These are phyloP conservation scores for Albifimbria verrucaria DNA, from an alignment of 2,329 filamentous ascomycete genomes.

Conservation along the genomic window DNA sequence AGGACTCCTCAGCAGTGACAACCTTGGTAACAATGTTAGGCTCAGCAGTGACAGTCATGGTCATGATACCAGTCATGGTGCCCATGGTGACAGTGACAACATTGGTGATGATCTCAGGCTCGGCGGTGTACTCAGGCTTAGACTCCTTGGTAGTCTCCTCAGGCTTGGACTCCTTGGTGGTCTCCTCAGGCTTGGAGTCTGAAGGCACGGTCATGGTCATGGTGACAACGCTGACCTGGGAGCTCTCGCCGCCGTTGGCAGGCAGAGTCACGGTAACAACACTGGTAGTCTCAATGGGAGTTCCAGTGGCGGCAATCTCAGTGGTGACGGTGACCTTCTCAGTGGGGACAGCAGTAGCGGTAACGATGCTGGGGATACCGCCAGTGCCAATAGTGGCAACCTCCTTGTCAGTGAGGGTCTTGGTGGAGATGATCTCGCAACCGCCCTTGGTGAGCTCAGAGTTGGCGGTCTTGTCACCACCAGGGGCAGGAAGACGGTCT, in stretches of 20 bases:
- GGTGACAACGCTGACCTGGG: slow-evolving; percentile 3
- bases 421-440: slow-evolving; percentile 19
- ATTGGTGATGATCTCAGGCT: background rate
- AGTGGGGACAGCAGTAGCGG: slow-evolving; percentile 8
- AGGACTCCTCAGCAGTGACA: slow-evolving; percentile 12
- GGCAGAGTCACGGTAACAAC: slow-evolving; percentile 1
- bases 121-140: slow-evolving; percentile 1
- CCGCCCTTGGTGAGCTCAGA: slow-evolving; percentile 15
- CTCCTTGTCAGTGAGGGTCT: slow-evolving; percentile 21
- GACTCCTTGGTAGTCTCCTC: slow-evolving; percentile 1
- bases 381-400: slow-evolving; percentile 19
- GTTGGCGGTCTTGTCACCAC: slow-evolving; percentile 13
- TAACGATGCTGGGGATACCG: slow-evolving; percentile 15
- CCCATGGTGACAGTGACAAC: slow-evolving; percentile 12
- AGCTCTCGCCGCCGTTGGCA: background rate
- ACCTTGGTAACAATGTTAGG: slow-evolving; percentile 21
- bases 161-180: slow-evolving; percentile 2
- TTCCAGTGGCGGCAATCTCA: slow-evolving; percentile 11
- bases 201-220: slow-evolving; percentile 5
- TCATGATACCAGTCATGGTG: slow-evolving; percentile 11
- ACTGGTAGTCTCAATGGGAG: slow-evolving; percentile 13
- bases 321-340: slow-evolving; percentile 9
- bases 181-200: slow-evolving; percentile 2
- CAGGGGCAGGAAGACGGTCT: slow-evolving; percentile 21
- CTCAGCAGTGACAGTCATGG: slow-evolving; percentile 12